Evolutionary conservation across 1,284 basidiomycete genomes (phyloP), one percentile per base, ranked within the genome.

Genomic region (Fomitiporia mediterranea): DNA sequence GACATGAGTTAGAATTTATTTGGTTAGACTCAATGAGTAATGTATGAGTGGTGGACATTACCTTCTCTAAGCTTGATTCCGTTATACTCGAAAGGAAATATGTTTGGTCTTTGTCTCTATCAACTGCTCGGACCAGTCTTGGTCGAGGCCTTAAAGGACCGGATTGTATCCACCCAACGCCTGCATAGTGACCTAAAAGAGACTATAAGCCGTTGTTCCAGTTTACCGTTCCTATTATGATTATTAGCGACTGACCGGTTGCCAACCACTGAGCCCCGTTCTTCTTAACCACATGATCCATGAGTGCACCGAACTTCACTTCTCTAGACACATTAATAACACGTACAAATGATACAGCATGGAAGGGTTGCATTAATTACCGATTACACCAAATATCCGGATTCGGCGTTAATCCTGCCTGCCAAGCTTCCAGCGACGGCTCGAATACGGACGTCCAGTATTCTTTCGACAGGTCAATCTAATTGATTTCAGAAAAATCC

Each of bases 371-470:
- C 19, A n/a, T 2, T 21, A 2, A 34, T 55, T 51, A 91, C 91
- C 77, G 81, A 70, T 99, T 98, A 69, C 96, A 98, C 76, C 83
- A 86, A 0, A 98, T 86, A 66, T 98, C 96, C 0, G 96, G 94
- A 69, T 98, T 98, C 0, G 96, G 96, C 0, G 91, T 95, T 17
- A 77, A 68, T 0, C 93, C 94, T 0, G 70, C 63, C 64, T 88
- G 81, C 92, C 94, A 96, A 15, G 79, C 72, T 34, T 74, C 75
- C 23, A 97, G 68, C 1, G 90, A 82, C 1, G 93, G 93, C 64
- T 92, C 85, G 64, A 96, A 97, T 11, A 97, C 92, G 27, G 82
- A 77, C 9, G 77, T 83, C 94, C 94, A 97, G 66, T 96, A 97
- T 69, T 94, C 84, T 52, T 77, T 79, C 1, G 87, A 88, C 17